Conservation (phyloP, 1,284 basidiomycete species). For the Lignosus rhinocerotis region DNA sequence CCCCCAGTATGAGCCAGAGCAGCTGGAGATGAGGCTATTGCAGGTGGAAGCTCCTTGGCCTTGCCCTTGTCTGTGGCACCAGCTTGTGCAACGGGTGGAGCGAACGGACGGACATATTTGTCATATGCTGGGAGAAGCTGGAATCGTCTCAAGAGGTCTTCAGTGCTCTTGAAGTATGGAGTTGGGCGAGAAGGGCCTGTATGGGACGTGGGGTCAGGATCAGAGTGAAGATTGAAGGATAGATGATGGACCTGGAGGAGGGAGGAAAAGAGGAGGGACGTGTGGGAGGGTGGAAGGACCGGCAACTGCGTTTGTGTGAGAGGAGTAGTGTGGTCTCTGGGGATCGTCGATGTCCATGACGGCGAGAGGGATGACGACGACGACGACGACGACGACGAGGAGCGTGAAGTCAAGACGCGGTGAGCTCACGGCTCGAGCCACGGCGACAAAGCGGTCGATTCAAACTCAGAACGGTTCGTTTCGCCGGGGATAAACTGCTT, state of each 20-base stretch:
- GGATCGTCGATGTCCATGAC: conserved; percentile 33
- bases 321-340: conserved; percentile 16
- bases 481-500: not conserved
- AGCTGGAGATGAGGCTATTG: conserved; percentile 30
- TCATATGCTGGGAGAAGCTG: conserved; percentile 69
- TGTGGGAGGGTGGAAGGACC: conserved; percentile 34
- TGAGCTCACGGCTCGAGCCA: conserved; percentile 18
- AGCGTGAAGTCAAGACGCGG: conserved; percentile 17
- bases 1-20: conserved; percentile 42
- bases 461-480: conserved; percentile 21
- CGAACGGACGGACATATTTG: conserved; percentile 66
- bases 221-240: not conserved
- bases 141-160: conserved; percentile 73
- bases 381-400: conserved; percentile 26
- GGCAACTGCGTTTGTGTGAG: conserved; percentile 35
- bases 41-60: conserved; percentile 48
- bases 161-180: conserved; percentile 62
- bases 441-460: conserved; percentile 15
- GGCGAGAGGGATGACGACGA: conserved; percentile 22
- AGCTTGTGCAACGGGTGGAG: conserved; percentile 31
- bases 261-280: conserved; percentile 33
- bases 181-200: conserved; percentile 47
- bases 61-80: conserved; percentile 57
- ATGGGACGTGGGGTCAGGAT: conserved; percentile 20
- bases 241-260: conserved; percentile 23